These are phyloP conservation scores for Ophiostoma sp. DNA, from an alignment of 2,329 filamentous ascomycete species.

Conservation along the genomic window DNA sequence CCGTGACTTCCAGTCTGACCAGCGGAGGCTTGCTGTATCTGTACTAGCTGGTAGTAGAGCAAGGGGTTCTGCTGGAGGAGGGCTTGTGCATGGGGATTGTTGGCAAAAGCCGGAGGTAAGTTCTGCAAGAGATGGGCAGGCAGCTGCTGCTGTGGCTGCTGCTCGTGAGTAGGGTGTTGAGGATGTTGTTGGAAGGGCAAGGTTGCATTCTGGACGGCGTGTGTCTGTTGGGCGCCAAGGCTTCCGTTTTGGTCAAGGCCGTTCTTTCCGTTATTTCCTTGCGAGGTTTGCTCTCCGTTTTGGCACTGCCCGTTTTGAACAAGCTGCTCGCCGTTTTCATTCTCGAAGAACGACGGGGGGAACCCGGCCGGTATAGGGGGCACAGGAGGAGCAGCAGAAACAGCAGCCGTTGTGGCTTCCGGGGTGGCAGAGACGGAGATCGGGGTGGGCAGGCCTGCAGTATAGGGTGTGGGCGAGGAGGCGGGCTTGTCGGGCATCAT, in stretches of 20 bases:
- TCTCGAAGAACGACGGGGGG: background rate
- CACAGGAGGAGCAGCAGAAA: background rate
- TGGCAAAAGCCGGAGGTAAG: slow-evolving; percentile 12
- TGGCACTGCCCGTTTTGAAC: background rate
- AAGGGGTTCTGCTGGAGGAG: slow-evolving; percentile 13
- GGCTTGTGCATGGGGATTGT: slow-evolving; percentile 6
- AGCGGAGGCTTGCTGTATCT: background rate
- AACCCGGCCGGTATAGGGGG: background rate
- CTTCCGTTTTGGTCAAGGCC: too few relatives aligned
- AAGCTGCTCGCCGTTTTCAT: background rate
- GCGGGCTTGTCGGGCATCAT: background rate
- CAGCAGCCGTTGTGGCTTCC: background rate
- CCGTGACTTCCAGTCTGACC: background rate
- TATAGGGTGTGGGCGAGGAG: background rate
- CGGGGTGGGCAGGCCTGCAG: background rate
- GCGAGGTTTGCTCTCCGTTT: background rate
- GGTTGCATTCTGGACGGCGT: background rate
- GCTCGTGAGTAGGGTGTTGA: slow-evolving; percentile 1
- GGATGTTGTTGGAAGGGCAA: slow-evolving; percentile 11
- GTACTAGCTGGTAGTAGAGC: slow-evolving; percentile 12
- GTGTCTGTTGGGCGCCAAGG: background rate
- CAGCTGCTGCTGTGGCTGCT: background rate
- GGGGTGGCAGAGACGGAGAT: background rate
- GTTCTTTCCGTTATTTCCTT: background rate
- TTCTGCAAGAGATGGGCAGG: background rate